Evolutionary conservation across 2,329 filamentous ascomycete species (phyloP).

Genomic region (Talaromyces islandicus): DNA sequence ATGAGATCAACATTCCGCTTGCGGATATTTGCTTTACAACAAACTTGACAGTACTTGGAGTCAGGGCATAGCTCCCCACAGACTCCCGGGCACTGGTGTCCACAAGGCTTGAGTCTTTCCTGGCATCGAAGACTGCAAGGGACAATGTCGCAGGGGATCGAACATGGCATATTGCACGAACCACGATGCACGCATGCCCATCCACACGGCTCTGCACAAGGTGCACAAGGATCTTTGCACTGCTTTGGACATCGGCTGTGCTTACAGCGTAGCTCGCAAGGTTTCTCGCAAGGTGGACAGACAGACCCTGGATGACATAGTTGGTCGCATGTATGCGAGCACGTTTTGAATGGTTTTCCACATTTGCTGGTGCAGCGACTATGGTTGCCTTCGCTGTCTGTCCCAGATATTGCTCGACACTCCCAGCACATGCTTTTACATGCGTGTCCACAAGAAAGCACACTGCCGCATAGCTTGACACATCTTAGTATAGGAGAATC

Average conservation of each 20-base stretch:
- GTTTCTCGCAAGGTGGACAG: constrained; percentile 5
- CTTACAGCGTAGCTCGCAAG: constrained; percentile 11
- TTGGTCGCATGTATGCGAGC: background rate
- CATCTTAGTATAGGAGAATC: background rate
- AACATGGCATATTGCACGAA: constrained; percentile 14
- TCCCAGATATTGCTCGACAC: background rate
- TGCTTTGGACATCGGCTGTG: constrained; percentile 11
- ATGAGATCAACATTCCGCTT: background rate
- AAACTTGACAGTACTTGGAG: constrained; percentile 6
- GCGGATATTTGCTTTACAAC: constrained; percentile 2
- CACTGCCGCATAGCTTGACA: background rate
- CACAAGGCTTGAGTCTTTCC: constrained; percentile 11
- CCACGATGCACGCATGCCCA: constrained; percentile 13
- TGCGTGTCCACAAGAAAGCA: background rate
- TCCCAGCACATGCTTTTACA: background rate
- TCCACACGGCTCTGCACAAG: constrained; percentile 13
- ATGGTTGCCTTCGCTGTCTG: background rate
- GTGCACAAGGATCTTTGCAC: constrained; percentile 13
- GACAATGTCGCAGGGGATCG: constrained; percentile 13
- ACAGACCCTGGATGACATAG: constrained; percentile 3
- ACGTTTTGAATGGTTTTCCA: background rate
- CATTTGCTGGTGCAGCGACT: background rate
- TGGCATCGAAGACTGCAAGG: constrained; percentile 13
- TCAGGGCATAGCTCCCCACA: constrained; percentile 15
- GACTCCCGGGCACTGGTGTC: constrained; percentile 14